A percentile compares a stretch with the other conserved stretches of the same genome.
Conservation (phyloP, 2,329 filamentous ascomycete species). For the Colletotrichum orchidophilum region DNA sequence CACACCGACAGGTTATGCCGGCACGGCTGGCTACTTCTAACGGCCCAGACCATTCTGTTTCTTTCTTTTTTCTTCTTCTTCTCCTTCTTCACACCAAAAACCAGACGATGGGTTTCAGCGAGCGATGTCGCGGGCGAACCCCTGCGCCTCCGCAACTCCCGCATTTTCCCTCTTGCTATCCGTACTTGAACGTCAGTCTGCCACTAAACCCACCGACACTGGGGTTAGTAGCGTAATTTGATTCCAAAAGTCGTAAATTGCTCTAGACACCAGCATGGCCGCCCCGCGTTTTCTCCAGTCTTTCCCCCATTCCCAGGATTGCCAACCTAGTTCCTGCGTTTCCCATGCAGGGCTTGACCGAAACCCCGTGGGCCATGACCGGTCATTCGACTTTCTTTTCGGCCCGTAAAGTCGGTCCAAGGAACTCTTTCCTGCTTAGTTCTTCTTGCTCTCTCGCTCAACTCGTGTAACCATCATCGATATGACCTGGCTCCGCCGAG, state of each 20-base stretch:
- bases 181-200: slow-evolving; percentile 6
- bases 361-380: background rate
- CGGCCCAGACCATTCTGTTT: background rate
- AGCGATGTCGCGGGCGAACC: slow-evolving; percentile 22
- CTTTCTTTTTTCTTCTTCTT: background rate
- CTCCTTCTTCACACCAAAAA: background rate
- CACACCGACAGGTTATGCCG: background rate
- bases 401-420: slow-evolving; percentile 21
- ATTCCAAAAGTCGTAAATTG: background rate
- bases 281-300: slow-evolving; percentile 23
- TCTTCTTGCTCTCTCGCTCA: background rate
- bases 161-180: slow-evolving; percentile 14
- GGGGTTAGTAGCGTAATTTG: slow-evolving; percentile 10
- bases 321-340: background rate
- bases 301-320: slow-evolving; percentile 4
- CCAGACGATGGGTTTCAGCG: slow-evolving; percentile 19
- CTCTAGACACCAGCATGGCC: slow-evolving; percentile 6
- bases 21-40: background rate
- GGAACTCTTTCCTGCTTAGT: background rate
- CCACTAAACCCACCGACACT: slow-evolving; percentile 4
- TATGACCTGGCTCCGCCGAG: slow-evolving; percentile 12
- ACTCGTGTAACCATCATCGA: slow-evolving; percentile 5
- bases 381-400: slow-evolving; percentile 3
- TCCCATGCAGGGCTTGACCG: background rate
- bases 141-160: slow-evolving; percentile 30